Base-by-base conservation (phyloP, 106 monocot species). In the Dioscorea zingiberensis region DNA sequence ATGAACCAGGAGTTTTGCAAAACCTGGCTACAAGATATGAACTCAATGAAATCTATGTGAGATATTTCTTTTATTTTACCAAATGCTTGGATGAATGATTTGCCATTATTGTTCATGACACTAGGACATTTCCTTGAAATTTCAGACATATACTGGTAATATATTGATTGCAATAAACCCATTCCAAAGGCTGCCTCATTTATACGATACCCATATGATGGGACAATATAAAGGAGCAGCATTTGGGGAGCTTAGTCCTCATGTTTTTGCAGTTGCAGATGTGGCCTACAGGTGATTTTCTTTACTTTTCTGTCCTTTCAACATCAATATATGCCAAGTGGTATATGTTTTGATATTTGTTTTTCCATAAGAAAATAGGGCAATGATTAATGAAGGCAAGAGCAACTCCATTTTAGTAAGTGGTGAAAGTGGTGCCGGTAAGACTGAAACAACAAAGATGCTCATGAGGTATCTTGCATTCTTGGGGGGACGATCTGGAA, bases 381-480 rank as follows among this genome's bases (percentile, higher is more conserved):
- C 84, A 58, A 88, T 88, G 87, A 81, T 84, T 44, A 84, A 88
- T 72, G 87, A 88, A 72, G 80, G 80, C 48, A 84, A 77, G 69
- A 84, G 77, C 45, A 88, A 88, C 66, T 88, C 87, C 21, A 84
- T 88, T 48, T 72, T 88, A 73, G 87, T 87, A 30, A 87, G 87
- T 77, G 87, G 87, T 38, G 87, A 87, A 83, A 87, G 87, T 77
- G 87, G 87, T 68, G 87, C 87, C 69, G 87, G 87, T 71, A 87
- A 87, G 74, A 87, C 87, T 44, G 87, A 87, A 71, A 83, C 87
- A 18, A 87, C 87, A 15, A 87, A 87, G 59, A 78, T 86, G 80
- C 72, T 94, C 17, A 94, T 94, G 94, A 77, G 88, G 28, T 94
- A 94, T 76, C 86, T 94, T 76, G 88, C 94, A 10, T 74, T 77